These are phyloP conservation scores for Penicillium cinerascens DNA, from an alignment of 495 filamentous ascomycete genomes.

Conservation along the genomic window DNA sequence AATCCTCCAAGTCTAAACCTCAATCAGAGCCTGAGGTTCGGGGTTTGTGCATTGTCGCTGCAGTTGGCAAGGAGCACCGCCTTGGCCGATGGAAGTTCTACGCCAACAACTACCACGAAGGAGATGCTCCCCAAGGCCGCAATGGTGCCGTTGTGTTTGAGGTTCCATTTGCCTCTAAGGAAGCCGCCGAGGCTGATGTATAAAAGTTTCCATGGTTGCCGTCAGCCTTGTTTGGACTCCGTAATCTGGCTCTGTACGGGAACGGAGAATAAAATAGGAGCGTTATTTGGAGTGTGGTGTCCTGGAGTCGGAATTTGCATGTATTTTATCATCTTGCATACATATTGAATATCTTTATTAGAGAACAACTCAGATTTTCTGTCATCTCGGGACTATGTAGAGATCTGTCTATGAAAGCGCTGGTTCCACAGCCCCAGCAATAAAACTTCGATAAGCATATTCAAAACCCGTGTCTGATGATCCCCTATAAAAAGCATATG, in stretches of 20 bases:
- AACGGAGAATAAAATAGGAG: conserved; percentile 2
- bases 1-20: conserved; percentile 53
- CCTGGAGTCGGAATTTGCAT: conserved; percentile 8
- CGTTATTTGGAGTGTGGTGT: conserved; percentile 5
- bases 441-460: too few relatives aligned
- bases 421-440: too few relatives aligned
- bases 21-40: conserved; percentile 45
- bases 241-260: neutral
- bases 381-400: too few relatives aligned
- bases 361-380: neutral
- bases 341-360: neutral
- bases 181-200: conserved; percentile 23
- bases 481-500: too few relatives aligned
- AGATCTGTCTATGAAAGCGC: too few relatives aligned
- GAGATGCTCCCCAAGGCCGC: conserved; percentile 54
- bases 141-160: conserved; percentile 81
- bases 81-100: conserved; percentile 70
- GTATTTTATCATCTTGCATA: conserved; percentile 13
- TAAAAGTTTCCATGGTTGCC: conserved; percentile 13
- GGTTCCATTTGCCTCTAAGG: conserved; percentile 51
- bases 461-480: too few relatives aligned
- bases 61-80: conserved; percentile 79
- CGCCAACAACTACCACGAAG: conserved; percentile 38
- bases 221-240: conserved; percentile 2
- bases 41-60: conserved; percentile 76